Base-by-base conservation (phyloP, 371 early-diverging fungal genomes). In the Sporodiniella umbellata region DNA sequence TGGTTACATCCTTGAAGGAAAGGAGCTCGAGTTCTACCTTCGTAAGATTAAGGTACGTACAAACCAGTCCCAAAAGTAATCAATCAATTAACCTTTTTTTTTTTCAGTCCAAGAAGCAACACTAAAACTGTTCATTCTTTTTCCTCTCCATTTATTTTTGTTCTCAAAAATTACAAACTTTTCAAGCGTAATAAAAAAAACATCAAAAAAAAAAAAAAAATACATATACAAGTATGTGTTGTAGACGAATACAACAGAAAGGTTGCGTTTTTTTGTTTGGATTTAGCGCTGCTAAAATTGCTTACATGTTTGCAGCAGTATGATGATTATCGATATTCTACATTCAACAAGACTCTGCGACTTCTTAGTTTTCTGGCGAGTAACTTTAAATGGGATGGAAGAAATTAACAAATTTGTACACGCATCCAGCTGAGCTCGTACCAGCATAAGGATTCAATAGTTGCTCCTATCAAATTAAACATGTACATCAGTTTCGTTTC, bases 1-100 rank as follows among this genome's bases (percentile, higher is more conserved):
- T 75, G 99, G 99, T 49, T 95, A 98, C 87, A 91, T 99, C 63
- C 87, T 99, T 45, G 99, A 99, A 79, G 99, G 99, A 62, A 93
- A 95, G 72, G 96, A 98, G 81, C 92, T 98, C 51, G 89, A 94
- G 44, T 98, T 98, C 87, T 98, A 97, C 85, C 65, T 89, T 71
- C 83, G 87, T 64, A 93, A 92, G 86, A 83, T 97, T 74, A 94
- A 92, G 85, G 74, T 89, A 35, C 22, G 23, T n/a, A 40, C 19
- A 40, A 4, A 31, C 5, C 28, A 8, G 15, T 18, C 18, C 6
- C 5, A 25, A 14, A 8, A 8, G 18, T 3, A 21, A 0, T 24
- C 14, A 22, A n/a, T n/a, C n/a, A 23, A 21, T 24, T 30, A 48
- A 33, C 50, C 7, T 4, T 4, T 14, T 45, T 38, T 51, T 12